A percentile compares a stretch with the other conserved stretches of the same genome.
phyloP scores from a whole-genome alignment of 495 filamentous ascomycete species.

The Pseudomonodictys pantanalensis region DNA sequence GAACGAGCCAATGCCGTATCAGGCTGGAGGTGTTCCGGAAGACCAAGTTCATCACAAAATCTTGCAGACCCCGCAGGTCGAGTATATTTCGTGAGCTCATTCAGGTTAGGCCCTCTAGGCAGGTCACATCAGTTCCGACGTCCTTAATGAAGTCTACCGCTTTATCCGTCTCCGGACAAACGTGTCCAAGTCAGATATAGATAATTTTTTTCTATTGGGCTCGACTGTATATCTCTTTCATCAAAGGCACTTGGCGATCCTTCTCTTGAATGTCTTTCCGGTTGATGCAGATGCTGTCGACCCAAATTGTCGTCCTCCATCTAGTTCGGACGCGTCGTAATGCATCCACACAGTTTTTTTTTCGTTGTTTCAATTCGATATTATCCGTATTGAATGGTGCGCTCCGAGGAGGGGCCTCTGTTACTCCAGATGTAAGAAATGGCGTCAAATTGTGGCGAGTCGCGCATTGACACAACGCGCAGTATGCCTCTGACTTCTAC shows the following conservation, averaged over 20 bases:
- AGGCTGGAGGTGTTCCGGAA: background rate
- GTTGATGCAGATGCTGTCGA: conserved; percentile 1
- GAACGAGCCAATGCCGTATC: background rate
- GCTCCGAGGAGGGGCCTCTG: background rate
- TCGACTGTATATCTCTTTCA: conserved; percentile 3
- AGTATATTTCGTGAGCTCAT: background rate
- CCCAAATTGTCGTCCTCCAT: background rate
- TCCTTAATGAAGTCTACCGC: background rate
- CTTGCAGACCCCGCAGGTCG: background rate
- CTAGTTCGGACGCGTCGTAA: background rate
- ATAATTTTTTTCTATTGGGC: background rate
- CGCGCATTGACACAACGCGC: background rate
- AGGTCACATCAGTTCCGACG: background rate
- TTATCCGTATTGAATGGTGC: background rate
- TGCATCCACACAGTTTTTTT: background rate
- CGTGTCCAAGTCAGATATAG: background rate
- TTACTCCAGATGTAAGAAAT: background rate
- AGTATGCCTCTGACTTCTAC: background rate
- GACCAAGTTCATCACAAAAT: background rate
- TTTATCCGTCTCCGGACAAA: background rate
- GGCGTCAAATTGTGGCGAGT: background rate
- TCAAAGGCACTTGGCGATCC: conserved; percentile 1
- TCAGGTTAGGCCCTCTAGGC: background rate
- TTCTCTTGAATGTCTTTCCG: background rate
- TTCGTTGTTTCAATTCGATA: background rate